A percentile compares a stretch with the other conserved stretches of the same genome.
Evolutionary conservation across 139 green algal genomes (phyloP).

Genomic region (Nannochloris sp.): DNA sequence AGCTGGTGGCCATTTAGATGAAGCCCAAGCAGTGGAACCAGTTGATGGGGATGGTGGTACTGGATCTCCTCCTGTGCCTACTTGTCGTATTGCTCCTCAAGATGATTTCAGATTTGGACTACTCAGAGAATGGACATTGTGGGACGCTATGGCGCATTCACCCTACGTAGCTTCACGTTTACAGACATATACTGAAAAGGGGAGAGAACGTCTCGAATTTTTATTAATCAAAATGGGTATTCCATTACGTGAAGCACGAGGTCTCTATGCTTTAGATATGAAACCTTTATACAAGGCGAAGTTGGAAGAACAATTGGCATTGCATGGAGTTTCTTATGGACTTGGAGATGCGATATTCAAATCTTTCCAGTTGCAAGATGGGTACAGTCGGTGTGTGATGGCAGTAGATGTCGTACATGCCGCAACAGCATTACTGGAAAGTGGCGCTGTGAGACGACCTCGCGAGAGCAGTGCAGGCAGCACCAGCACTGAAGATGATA

Average conservation of each 20-base stretch:
- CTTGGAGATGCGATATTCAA: conserved; percentile 41
- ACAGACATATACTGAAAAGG: conserved; percentile 72
- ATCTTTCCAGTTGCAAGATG: conserved; percentile 38
- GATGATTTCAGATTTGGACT: conserved; percentile 52
- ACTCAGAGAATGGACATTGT: conserved; percentile 78
- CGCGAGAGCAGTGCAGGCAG: too few relatives aligned
- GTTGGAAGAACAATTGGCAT: conserved; percentile 22
- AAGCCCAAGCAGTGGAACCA: background rate
- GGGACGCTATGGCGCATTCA: conserved; percentile 72
- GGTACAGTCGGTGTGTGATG: conserved; percentile 25
- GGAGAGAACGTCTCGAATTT: conserved; percentile 48
- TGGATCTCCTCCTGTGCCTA: background rate
- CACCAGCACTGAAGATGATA: background rate
- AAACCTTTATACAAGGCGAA: conserved; percentile 22
- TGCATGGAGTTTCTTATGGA: conserved; percentile 31
- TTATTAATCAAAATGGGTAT: conserved; percentile 77
- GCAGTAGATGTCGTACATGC: conserved; percentile 49
- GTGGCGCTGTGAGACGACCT: conserved; percentile 6
- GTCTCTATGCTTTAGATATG: conserved; percentile 31
- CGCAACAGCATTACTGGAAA: conserved; percentile 48
- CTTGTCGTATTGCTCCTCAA: conserved; percentile 20
- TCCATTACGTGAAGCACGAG: conserved; percentile 34
- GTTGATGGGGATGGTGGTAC: background rate
- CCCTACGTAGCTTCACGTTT: conserved; percentile 72
- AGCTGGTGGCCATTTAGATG: conserved; percentile 23